Percentiles rank a stretch among this genome's conserved stretches.
These are phyloP conservation scores for Linum tenue DNA, from an alignment of 345 rosid genomes.

Conservation along the genomic window DNA sequence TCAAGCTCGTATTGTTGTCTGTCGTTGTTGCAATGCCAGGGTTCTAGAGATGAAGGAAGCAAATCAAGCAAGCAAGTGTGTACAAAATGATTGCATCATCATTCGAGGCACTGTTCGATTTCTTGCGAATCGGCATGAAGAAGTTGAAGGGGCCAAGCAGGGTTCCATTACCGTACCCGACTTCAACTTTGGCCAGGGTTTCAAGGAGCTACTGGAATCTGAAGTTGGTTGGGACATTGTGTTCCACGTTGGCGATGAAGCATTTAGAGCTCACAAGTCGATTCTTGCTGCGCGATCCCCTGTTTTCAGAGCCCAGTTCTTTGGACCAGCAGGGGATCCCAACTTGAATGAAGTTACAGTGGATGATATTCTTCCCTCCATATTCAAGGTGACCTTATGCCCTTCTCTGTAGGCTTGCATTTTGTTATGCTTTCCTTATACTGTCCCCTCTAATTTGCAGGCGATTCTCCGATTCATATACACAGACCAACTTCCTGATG, in stretches of 20 bases:
- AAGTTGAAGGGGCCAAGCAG: conserved; percentile 37
- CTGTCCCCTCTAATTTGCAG: too few relatives aligned
- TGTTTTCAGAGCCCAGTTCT: conserved; percentile 91
- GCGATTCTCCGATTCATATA: too few relatives aligned
- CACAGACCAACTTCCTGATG: too few relatives aligned
- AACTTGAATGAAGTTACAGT: conserved; percentile 44
- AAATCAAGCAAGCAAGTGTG: conserved; percentile 55
- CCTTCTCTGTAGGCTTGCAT: too few relatives aligned
- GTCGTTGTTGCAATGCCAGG: conserved; percentile 39
- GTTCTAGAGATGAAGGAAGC: conserved; percentile 76
- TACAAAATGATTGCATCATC: conserved; percentile 72
- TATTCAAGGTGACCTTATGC: conserved; percentile 94
- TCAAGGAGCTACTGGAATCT: conserved; percentile 63
- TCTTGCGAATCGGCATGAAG: conserved; percentile 43
- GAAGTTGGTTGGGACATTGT: conserved; percentile 64
- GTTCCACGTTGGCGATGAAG: conserved; percentile 72
- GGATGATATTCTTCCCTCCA: conserved; percentile 67
- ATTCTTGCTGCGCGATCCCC: conserved; percentile 91
- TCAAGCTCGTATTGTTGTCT: background rate
- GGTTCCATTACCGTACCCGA: conserved; percentile 48
- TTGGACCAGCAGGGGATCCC: conserved; percentile 70
- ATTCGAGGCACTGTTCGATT: conserved; percentile 88
- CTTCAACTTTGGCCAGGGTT: conserved; percentile 66
- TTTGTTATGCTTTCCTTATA: too few relatives aligned
- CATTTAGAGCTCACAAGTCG: conserved; percentile 71